Base-by-base conservation (phyloP, 192 early-diverging fungal species). In the Ramicandelaber brevisporus region DNA sequence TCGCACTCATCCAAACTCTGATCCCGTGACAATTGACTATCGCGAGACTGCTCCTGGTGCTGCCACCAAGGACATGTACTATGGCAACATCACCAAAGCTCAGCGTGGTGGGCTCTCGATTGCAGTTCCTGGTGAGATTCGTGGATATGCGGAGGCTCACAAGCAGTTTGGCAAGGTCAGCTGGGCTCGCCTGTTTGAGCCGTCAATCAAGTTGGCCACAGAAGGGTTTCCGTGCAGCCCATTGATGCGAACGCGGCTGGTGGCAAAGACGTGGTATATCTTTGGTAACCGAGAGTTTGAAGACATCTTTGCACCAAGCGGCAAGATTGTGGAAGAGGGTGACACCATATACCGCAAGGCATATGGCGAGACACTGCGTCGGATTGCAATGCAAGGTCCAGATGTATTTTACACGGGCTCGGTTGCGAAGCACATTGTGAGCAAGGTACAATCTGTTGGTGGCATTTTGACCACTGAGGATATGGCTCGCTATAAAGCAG, bases 81-180 rank as follows among this genome's bases (percentile, higher is more conserved):
- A 61, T 21, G 33, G 69, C 0, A 38, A 88, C 26, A 78, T 82
- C 13, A 52, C 48, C 17, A 31, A 48, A 5, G 79, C 83, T 2
- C 65, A 65, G 38, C 39, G 61, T 18, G 78, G 79, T 17, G 81
- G 76, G 1, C 36, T 80, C 13, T 38, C 70, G 17, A 58, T 79
- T 10, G 81, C 62, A 18, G 67, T 86, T 11, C 87, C 80, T 3
- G 89, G 89, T 5, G 89, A 95, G 39, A 57, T 95, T 15, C 62
- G 73, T 8, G 89, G 89, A 16, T 66, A 85, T 31, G 68, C 78
- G 34, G 43, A 52, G 12, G 84, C 84, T 0, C 80, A 90, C 36
- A 50, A 55, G 21, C 48, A 44, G 51, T 71, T 78, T 35, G 89
- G 89, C 14, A 76, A 67, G 42, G 54, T 96, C 21, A 58, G 68